A percentile compares a stretch with the other conserved stretches of the same genome.
Evolutionary conservation across 208 protist genomes (phyloP).

Genomic region (Acanthamoeba healyi): DNA sequence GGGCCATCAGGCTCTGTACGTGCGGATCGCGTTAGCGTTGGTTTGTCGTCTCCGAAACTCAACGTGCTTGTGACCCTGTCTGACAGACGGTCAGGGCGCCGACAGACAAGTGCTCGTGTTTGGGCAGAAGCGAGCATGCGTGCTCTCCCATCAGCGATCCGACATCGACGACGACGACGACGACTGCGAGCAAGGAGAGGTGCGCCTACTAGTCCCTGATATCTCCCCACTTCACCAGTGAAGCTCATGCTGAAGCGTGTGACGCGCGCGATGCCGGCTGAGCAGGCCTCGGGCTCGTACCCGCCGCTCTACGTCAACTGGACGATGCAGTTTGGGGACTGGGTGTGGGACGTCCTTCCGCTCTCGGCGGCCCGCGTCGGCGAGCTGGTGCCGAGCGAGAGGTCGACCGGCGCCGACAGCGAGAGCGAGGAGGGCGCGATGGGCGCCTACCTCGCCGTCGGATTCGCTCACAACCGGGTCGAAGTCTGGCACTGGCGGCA

Average conservation of each 20-base stretch:
- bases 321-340: slow-evolving; percentile 62
- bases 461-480: slow-evolving; percentile 58
- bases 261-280: too few relatives aligned
- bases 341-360: slow-evolving; percentile 66
- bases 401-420: not conserved
- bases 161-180: not conserved
- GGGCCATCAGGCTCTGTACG: slow-evolving; percentile 66
- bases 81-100: slow-evolving; percentile 15
- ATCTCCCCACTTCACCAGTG: too few relatives aligned
- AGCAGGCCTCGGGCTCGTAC: too few relatives aligned
- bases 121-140: slow-evolving; percentile 53
- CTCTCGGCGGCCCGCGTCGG: slow-evolving; percentile 10
- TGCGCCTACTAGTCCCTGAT: too few relatives aligned
- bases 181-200: too few relatives aligned
- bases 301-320: slow-evolving; percentile 45
- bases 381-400: not conserved
- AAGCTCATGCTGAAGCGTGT: too few relatives aligned
- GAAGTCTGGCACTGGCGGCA: slow-evolving; percentile 60
- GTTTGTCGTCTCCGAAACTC: not conserved
- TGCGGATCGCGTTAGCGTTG: too few relatives aligned
- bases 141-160: slow-evolving; percentile 36
- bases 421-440: not conserved
- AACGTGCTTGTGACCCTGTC: not conserved
- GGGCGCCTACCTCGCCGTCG: slow-evolving; percentile 49
- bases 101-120: slow-evolving; percentile 40